These are phyloP conservation scores for Wallacemonas sp. DNA, from an alignment of 208 protist genomes.

Conservation along the genomic window DNA sequence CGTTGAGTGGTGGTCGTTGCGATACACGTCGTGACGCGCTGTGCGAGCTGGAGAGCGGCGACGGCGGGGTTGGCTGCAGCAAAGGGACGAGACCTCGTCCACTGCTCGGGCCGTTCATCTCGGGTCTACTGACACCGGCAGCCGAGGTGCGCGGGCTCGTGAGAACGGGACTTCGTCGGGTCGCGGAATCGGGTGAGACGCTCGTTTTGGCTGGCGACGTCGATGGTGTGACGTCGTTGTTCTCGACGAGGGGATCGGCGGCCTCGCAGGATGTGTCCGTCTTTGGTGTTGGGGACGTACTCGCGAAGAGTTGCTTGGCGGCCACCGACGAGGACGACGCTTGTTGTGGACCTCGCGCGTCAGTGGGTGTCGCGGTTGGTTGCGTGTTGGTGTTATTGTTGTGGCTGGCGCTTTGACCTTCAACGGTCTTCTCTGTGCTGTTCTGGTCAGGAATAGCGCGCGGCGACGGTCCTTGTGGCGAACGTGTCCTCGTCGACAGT, in stretches of 20 bases:
- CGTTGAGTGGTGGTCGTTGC: too few relatives aligned
- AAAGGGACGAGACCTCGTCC: background rate
- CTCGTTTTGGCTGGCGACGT: background rate
- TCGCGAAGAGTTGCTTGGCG: background rate
- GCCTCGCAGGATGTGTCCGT: too few relatives aligned
- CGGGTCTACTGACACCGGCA: background rate
- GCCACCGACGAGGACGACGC: background rate
- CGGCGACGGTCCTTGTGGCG: slow-evolving; percentile 4
- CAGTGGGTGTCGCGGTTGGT: too few relatives aligned
- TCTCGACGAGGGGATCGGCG: too few relatives aligned
- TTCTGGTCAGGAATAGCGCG: too few relatives aligned
- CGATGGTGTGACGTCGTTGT: too few relatives aligned
- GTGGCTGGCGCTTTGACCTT: too few relatives aligned
- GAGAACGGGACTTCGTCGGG: slow-evolving; percentile 1
- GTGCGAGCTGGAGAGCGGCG: background rate
- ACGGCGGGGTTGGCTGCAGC: background rate
- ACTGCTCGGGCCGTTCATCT: background rate
- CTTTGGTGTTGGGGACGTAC: background rate
- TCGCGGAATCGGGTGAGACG: slow-evolving; percentile 1
- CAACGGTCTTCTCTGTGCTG: too few relatives aligned
- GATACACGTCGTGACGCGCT: background rate
- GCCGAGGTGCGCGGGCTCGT: background rate
- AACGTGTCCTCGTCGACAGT: background rate
- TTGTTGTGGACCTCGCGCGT: background rate
- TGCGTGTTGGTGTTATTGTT: too few relatives aligned